Evolutionary conservation across 2,329 filamentous ascomycete species (phyloP).

Genomic region (Coniochaeta sp.): DNA sequence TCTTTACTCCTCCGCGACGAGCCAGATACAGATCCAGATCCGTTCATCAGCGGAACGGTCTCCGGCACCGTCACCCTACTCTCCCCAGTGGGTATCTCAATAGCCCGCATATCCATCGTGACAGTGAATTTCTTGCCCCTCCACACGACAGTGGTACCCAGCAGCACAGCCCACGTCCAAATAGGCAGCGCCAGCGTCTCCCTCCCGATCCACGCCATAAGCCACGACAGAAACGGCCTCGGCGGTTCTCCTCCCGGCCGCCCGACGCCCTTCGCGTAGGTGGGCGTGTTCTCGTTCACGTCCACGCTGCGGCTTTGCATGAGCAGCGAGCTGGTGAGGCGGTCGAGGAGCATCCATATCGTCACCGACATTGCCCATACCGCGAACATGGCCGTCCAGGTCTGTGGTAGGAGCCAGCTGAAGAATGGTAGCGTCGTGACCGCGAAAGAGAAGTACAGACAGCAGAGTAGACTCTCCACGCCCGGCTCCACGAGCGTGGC

Average conservation of each 20-base stretch:
- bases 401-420: conserved; percentile 47
- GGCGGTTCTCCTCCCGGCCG: conserved; percentile 30
- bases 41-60: conserved; percentile 1
- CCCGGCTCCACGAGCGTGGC: conserved; percentile 91
- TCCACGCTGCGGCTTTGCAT: conserved; percentile 68
- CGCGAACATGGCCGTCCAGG: conserved; percentile 58
- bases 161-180: conserved; percentile 82
- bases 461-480: conserved; percentile 82
- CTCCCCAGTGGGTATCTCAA: conserved; percentile 26
- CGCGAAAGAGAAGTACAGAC: conserved; percentile 71
- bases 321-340: conserved; percentile 63
- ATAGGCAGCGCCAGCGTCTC: conserved; percentile 80
- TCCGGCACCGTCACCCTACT: neutral
- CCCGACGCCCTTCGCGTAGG: conserved; percentile 53
- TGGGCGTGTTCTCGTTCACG: conserved; percentile 64
- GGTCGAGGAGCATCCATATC: conserved; percentile 71
- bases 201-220: conserved; percentile 76
- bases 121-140: conserved; percentile 77
- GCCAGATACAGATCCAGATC: no score
- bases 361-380: conserved; percentile 61
- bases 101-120: conserved; percentile 74
- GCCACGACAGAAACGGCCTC: conserved; percentile 63
- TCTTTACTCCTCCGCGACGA: conserved; percentile 12
- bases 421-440: conserved; percentile 67
- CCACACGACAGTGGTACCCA: conserved; percentile 86